Evolutionary conservation across 1,139 yeast species (phyloP), one percentile per base, ranked within the genome.

Genomic region (Blastobotrys apis): DNA sequence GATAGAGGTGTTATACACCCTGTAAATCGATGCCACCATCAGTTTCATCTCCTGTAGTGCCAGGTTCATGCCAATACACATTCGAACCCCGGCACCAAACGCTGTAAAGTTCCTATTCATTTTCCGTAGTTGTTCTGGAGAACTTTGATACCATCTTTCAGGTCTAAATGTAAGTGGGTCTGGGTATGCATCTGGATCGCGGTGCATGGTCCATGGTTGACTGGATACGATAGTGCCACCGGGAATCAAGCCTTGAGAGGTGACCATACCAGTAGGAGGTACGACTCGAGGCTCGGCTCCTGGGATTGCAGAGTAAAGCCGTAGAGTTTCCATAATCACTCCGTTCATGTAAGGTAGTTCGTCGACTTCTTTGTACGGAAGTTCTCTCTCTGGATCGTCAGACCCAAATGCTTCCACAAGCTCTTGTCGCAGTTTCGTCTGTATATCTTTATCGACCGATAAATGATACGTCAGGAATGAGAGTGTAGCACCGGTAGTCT

Each of bases 31-130:
- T 12, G 80, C 77, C 22, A 78, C 58, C 6, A 76, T 73, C 37
- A 80, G 57, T 56, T 81, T 81, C 71, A 82, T 80, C 58, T 81
- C 90, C 37, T 77, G 75, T 27, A 77, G 62, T 0, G 88, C 90
- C 45, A 82, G 65, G 55, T 81, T 73, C 80, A 79, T 75, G 0
- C 90, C 90, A 45, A 81, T 66, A 55, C 90, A 82, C 88, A 81
- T 81, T 49, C 88, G 66, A n/a, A 80, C 71, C 1, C 90, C 90
- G 38, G 78, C 75, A 1, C 90, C 88, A 66, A 82, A 82, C 0
- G 84, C 80, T 73, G 81, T 75, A 72, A 81, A 74, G 53, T 70
- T 71, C 47, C 69, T 72, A 48, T 72, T 70, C 75, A 80, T 81
- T 15, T 45, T 43, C 42, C 66, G 69, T 21, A 74, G 56, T 37